These are phyloP conservation scores for Mycena olivaceomarginata DNA, from an alignment of 768 basidiomycete species.

Conservation along the genomic window DNA sequence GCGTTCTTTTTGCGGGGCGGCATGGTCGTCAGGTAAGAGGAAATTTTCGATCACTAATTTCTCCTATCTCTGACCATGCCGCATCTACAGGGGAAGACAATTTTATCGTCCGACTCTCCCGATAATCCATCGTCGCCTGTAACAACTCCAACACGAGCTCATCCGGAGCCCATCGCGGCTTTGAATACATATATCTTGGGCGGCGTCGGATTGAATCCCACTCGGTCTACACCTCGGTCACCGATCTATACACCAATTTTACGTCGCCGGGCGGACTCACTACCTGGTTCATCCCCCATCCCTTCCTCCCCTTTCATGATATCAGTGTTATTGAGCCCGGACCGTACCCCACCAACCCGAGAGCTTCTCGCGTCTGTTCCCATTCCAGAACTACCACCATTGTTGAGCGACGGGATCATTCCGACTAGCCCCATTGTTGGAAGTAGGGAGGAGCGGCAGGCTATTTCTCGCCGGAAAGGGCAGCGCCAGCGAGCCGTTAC, in stretches of 20 bases:
- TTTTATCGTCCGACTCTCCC: constrained; percentile 9
- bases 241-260: too few species aligned
- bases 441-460: constrained; percentile 9
- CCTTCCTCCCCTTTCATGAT: background rate
- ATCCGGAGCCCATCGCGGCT: too few species aligned
- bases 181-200: too few species aligned
- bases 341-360: too few species aligned
- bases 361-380: too few species aligned
- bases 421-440: constrained; percentile 24
- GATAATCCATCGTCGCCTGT: too few species aligned
- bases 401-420: background rate
- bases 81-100: background rate
- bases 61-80: constrained; percentile 4
- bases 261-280: background rate
- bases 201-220: too few species aligned
- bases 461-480: too few species aligned
- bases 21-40: constrained; percentile 12
- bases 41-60: constrained; percentile 14
- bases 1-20: background rate
- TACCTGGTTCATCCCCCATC: background rate
- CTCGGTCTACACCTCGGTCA: too few species aligned
- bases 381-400: too few species aligned
- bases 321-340: too few species aligned
- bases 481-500: too few species aligned
- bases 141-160: background rate